Base-by-base conservation (phyloP, 2,329 filamentous ascomycete genomes). In the Verticillium longisporum region DNA sequence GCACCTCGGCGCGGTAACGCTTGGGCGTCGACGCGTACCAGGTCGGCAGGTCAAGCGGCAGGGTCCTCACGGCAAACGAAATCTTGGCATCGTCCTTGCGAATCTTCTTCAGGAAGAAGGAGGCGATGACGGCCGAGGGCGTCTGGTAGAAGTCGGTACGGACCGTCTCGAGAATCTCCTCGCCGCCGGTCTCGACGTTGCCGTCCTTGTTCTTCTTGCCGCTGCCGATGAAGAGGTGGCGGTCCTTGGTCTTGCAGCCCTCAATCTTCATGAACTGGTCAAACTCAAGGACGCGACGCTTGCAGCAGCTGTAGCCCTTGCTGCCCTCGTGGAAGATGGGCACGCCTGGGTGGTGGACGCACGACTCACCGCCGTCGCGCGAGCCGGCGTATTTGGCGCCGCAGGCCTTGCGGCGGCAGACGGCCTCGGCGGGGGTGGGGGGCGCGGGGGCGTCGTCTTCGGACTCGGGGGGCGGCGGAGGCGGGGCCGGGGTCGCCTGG, bases 261-360 rank as follows among this genome's bases (percentile, higher is more conserved):
- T 90, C 87, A 62, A 99, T 94, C 76, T 91, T 95, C 88, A 99
- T 88, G 77, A 99, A 99, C 75, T 98, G 89, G 73, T 99, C 93
- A 75, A 99, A 99, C 72, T 99, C 95, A 62, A 99, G 78, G 61
- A 99, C 95, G 41, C 92, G 85, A 68, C 92, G 83, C 84, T 98
- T 98, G 79, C 95, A 99, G 80, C 95, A 99, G 62, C 88, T 92
- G 83, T 95, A 99, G 1, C 95, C 95, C 80, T 99, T 99, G 78
- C 91, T 96, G 38, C 95, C 95, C 79, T 99, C 95, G 74, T 99
- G 95, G 78, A 99, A 99, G 67, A 99, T 88, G 31, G 95, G 91
- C 26, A 84, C 86, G 4, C 95, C 95, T 0, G 95, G 93, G 75
- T 99, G 95, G 71, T 96, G 88, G 56, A 91, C 82, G 72, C 95